Conservation (phyloP, 352 stramenopile species). For the Thraustotheca clavata region DNA sequence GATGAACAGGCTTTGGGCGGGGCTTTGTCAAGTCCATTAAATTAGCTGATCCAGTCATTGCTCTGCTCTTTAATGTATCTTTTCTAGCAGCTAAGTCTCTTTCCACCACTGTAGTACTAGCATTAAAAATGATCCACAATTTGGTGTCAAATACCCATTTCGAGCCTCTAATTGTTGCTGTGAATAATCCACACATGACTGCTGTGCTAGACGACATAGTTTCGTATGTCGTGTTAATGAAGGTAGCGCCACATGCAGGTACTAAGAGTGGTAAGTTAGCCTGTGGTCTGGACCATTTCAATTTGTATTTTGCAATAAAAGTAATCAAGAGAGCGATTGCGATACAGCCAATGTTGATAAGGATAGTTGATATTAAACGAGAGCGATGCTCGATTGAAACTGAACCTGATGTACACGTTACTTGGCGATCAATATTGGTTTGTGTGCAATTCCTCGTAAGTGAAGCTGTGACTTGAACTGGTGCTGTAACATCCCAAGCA, state of each 20-base stretch:
- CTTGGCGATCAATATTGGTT: not conserved
- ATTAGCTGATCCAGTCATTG: not conserved
- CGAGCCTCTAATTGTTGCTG: not conserved
- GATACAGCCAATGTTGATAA: not conserved
- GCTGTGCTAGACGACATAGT: not conserved
- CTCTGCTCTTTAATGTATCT: not conserved
- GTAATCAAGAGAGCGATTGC: not conserved
- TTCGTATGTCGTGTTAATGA: not conserved
- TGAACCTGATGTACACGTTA: not conserved
- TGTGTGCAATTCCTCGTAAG: not conserved
- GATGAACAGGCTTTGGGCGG: not conserved
- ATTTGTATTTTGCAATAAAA: too few species aligned
- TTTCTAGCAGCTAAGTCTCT: not conserved
- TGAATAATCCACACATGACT: not conserved
- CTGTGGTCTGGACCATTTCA: not conserved
- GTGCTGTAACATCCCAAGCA: not conserved
- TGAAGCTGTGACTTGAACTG: not conserved
- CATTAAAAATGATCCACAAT: slow-evolving; percentile 1
- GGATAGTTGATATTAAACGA: not conserved
- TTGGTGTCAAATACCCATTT: slow-evolving; percentile 2
- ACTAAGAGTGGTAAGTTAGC: not conserved
- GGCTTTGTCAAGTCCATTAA: not conserved
- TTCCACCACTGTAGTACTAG: not conserved
- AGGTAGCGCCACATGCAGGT: not conserved
- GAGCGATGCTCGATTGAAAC: not conserved